A percentile compares a stretch with the other conserved stretches of the same genome.
Evolutionary conservation across 176 grass and related monocot species (phyloP).

Genomic region (Cymbopogon citratus): DNA sequence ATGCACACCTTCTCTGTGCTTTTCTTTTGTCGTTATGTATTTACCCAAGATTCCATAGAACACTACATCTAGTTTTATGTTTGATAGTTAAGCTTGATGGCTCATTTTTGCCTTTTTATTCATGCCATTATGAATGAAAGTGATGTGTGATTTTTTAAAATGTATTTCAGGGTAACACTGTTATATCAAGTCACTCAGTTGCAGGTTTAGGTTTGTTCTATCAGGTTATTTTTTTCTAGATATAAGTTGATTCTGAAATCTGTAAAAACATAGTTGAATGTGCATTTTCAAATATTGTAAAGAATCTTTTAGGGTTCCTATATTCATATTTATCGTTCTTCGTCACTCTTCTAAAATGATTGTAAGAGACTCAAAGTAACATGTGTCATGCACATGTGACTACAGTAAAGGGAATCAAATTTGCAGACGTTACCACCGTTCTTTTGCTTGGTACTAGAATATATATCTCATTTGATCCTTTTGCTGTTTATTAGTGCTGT

Average conservation of each 20-base stretch:
- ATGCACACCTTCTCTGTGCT: background rate
- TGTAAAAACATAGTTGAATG: background rate
- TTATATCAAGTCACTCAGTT: background rate
- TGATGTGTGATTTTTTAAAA: background rate
- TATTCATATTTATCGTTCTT: background rate
- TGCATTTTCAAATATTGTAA: background rate
- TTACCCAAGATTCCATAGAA: background rate
- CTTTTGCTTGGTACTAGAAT: background rate
- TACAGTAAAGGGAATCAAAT: background rate
- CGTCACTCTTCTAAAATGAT: background rate
- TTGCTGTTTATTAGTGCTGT: background rate
- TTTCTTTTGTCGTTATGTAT: background rate
- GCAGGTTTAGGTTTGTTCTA: conserved; percentile 21
- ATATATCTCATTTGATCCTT: background rate
- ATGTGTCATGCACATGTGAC: background rate
- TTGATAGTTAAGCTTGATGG: background rate
- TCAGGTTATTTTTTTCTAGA: background rate
- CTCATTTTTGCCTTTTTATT: background rate
- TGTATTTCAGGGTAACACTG: background rate
- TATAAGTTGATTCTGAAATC: background rate
- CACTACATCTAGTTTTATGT: background rate
- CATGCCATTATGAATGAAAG: background rate
- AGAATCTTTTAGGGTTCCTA: background rate
- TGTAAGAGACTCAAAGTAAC: background rate
- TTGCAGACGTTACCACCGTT: background rate